Evolutionary conservation across 495 filamentous ascomycete species (phyloP).

Genomic region (Penicillium fimorum): DNA sequence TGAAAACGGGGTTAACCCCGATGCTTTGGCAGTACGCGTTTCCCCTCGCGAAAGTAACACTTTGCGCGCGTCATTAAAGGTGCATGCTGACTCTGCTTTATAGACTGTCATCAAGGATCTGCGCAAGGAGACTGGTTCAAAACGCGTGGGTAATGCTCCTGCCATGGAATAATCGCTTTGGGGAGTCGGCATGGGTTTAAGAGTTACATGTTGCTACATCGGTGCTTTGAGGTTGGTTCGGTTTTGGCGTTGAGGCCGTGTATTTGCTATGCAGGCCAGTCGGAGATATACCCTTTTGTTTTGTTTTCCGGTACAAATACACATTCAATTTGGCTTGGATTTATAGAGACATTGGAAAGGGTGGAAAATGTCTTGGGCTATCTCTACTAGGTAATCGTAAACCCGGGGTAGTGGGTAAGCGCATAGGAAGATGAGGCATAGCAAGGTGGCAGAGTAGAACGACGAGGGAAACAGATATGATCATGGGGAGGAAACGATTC

Average conservation of each 20-base stretch:
- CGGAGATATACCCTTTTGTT: constrained; percentile 22
- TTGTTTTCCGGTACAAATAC: constrained; percentile 9
- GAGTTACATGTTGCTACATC: neutral
- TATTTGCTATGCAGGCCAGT: constrained; percentile 3
- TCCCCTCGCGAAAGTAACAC: neutral
- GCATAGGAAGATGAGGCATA: neutral
- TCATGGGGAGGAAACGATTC: neutral
- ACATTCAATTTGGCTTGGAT: constrained; percentile 10
- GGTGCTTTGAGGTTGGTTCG: neutral
- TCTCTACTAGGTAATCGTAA: constrained; percentile 19
- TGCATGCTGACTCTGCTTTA: neutral
- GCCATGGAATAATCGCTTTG: constrained; percentile 18
- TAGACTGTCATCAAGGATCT: constrained; percentile 74
- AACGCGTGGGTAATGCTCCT: constrained; percentile 24
- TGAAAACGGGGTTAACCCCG: constrained; percentile 95
- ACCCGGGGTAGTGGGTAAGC: constrained; percentile 1
- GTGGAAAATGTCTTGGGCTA: constrained; percentile 1
- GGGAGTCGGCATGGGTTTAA: neutral
- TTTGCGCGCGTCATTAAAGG: neutral
- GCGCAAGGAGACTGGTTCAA: constrained; percentile 53
- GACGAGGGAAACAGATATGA: neutral
- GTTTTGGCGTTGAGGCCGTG: constrained; percentile 15
- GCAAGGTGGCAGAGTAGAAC: neutral
- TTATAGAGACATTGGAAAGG: neutral
- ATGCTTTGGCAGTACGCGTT: constrained; percentile 80